Evolutionary conservation across 73 alveolate species (phyloP).

Genomic region (Paraurostyla sp.): DNA sequence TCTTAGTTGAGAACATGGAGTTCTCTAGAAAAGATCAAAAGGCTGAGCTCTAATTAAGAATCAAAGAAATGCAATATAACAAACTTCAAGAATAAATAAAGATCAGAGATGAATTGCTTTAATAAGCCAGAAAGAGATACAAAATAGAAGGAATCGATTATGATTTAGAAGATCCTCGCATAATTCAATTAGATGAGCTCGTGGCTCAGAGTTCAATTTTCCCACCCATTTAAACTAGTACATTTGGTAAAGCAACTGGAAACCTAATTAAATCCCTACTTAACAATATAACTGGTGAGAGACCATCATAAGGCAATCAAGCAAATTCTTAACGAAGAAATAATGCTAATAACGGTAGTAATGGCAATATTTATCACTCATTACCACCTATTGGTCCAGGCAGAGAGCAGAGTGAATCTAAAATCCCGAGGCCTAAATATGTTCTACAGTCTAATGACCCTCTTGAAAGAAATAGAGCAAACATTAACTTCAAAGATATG

Average conservation of each 20-base stretch:
- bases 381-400: constrained; percentile 56
- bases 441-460: not conserved
- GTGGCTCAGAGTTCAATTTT: constrained; percentile 21
- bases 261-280: not conserved
- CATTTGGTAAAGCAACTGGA: constrained; percentile 33
- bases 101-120: constrained; percentile 60
- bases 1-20: constrained; percentile 56
- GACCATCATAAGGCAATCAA: not conserved
- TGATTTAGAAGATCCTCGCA: constrained; percentile 55
- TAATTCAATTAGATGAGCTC: constrained; percentile 44
- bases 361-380: constrained; percentile 12
- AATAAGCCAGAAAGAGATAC: constrained; percentile 50
- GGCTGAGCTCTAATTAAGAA: constrained; percentile 36
- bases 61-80: constrained; percentile 41
- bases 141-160: constrained; percentile 11
- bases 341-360: not conserved
- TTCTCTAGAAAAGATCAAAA: constrained; percentile 1
- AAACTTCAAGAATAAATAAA: constrained; percentile 59
- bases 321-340: not conserved
- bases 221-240: constrained; percentile 49
- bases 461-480: constrained; percentile 1
- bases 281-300: not conserved
- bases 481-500: constrained; percentile 9
- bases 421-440: constrained; percentile 4
- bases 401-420: not conserved